phyloP scores from a whole-genome alignment of 2,329 filamentous ascomycete genomes.

The Claviceps capensis region DNA sequence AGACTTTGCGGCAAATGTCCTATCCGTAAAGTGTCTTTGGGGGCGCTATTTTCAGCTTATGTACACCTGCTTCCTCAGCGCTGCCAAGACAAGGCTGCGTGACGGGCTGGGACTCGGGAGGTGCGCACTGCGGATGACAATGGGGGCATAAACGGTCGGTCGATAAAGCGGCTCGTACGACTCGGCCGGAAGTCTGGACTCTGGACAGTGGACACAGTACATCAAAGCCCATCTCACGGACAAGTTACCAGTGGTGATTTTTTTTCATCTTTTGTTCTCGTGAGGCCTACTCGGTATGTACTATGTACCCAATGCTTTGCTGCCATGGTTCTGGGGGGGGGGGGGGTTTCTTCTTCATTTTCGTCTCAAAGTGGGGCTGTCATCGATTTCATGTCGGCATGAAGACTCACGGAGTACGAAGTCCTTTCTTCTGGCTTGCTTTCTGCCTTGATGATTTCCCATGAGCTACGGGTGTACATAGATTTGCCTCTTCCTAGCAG shows the following conservation, averaged over 20 bases:
- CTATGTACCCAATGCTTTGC: too few species aligned
- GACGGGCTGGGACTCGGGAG: not conserved
- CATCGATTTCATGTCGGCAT: too few species aligned
- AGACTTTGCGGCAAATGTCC: too few species aligned
- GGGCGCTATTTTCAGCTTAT: not conserved
- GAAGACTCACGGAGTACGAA: not conserved
- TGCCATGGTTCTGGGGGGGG: too few species aligned
- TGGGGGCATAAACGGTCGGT: not conserved
- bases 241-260: not conserved
- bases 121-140: not conserved
- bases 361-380: not conserved
- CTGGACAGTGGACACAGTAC: too few species aligned
- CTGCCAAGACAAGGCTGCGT: not conserved
- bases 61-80: not conserved
- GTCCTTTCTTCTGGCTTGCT: too few species aligned
- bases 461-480: too few species aligned
- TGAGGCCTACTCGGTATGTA: too few species aligned
- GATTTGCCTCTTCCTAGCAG: too few species aligned
- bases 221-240: not conserved
- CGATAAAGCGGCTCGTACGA: not conserved
- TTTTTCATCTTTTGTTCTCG: not conserved
- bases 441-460: too few species aligned
- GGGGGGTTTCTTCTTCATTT: not conserved
- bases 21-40: not conserved
- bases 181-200: not conserved